These are phyloP conservation scores for Colletotrichum sp. DNA, from an alignment of 2,329 filamentous ascomycete genomes.

Conservation along the genomic window DNA sequence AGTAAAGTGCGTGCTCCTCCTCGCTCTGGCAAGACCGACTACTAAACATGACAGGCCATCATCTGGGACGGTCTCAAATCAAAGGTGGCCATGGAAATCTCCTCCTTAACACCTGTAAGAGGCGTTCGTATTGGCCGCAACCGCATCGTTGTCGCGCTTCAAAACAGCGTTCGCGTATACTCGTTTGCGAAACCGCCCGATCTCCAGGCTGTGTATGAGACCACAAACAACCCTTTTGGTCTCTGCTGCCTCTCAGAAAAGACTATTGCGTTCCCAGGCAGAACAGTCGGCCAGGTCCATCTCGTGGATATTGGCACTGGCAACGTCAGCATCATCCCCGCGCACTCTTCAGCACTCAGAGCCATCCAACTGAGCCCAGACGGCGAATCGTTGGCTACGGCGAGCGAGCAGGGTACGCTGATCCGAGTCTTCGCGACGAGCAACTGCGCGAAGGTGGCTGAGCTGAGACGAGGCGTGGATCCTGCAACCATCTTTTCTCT, in stretches of 20 bases:
- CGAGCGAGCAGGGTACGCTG: slow-evolving; percentile 89
- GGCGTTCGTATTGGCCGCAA: slow-evolving; percentile 74
- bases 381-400: slow-evolving; percentile 83
- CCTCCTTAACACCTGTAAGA: slow-evolving; percentile 80
- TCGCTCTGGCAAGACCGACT: background rate
- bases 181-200: slow-evolving; percentile 75
- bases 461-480: slow-evolving; percentile 89
- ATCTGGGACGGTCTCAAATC: slow-evolving; percentile 91
- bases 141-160: slow-evolving; percentile 79
- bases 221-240: slow-evolving; percentile 81
- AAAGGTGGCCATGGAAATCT: slow-evolving; percentile 75
- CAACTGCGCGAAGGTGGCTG: slow-evolving; percentile 80
- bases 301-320: slow-evolving; percentile 78
- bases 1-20: slow-evolving; percentile 67
- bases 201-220: slow-evolving; percentile 79
- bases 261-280: slow-evolving; percentile 83
- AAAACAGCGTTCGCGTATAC: slow-evolving; percentile 84
- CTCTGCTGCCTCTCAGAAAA: slow-evolving; percentile 78
- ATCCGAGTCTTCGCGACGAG: slow-evolving; percentile 83
- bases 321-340: slow-evolving; percentile 92
- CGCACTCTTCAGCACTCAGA: slow-evolving; percentile 79
- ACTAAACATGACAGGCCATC: slow-evolving; percentile 59
- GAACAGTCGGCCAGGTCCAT: slow-evolving; percentile 86
- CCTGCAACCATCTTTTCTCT: slow-evolving; percentile 86
- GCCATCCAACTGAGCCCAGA: slow-evolving; percentile 82